A percentile compares a stretch with the other conserved stretches of the same genome.
phyloP scores from a whole-genome alignment of 2,329 filamentous ascomycete species.

The Whalleya microplaca region DNA sequence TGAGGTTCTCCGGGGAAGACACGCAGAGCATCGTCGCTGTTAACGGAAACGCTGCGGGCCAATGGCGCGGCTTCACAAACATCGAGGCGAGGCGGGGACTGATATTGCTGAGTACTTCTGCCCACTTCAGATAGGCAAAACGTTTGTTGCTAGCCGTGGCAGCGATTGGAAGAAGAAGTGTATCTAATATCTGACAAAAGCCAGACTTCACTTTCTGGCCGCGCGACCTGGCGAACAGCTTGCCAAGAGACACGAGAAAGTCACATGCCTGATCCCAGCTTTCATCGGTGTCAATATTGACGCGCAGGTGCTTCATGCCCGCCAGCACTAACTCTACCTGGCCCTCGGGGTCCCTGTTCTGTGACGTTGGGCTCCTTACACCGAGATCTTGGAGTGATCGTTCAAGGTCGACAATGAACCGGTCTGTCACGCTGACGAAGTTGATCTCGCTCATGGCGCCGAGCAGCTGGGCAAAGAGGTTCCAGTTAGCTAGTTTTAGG shows the following conservation, averaged over 20 bases:
- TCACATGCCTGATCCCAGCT: conserved; percentile 87
- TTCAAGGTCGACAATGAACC: conserved; percentile 82
- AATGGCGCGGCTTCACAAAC: conserved; percentile 90
- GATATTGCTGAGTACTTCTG: conserved; percentile 78
- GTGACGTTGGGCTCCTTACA: conserved; percentile 65
- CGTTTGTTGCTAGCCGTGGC: conserved; percentile 76
- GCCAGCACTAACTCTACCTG: conserved; percentile 86
- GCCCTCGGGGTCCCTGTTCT: conserved; percentile 71
- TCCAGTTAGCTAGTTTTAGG: conserved; percentile 92
- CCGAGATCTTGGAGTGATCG: conserved; percentile 75
- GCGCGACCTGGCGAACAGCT: conserved; percentile 81
- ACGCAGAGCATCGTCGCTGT: conserved; percentile 87
- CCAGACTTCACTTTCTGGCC: conserved; percentile 90
- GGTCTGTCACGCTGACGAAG: conserved; percentile 79
- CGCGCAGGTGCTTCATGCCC: conserved; percentile 86
- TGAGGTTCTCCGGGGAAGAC: conserved; percentile 82
- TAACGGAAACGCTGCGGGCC: conserved; percentile 85
- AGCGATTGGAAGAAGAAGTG: conserved; percentile 83
- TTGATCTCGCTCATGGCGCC: conserved; percentile 97
- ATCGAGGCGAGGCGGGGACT: conserved; percentile 81
- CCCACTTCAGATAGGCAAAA: conserved; percentile 82
- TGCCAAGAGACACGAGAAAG: conserved; percentile 80
- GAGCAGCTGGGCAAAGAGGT: conserved; percentile 86
- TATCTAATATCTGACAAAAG: conserved; percentile 90
- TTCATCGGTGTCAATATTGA: conserved; percentile 73